phyloP scores from a whole-genome alignment of 179 eudicot species.

The Corrigiola litoralis region DNA sequence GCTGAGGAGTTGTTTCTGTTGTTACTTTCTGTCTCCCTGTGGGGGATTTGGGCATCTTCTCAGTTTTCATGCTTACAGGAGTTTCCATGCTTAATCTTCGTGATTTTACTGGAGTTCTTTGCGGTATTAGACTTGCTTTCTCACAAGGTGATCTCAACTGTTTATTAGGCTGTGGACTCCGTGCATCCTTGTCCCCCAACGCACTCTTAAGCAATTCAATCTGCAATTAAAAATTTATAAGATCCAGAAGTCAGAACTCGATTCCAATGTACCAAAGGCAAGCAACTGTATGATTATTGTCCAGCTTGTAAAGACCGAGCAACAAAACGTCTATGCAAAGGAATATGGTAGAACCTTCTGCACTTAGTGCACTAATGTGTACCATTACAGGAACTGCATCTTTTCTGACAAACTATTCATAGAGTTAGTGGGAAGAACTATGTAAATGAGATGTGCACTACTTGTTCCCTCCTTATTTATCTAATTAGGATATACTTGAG shows the following conservation, averaged over 20 bases:
- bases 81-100: conserved; percentile 33
- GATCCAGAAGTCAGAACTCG: background rate
- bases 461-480: no score
- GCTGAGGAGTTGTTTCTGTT: conserved; percentile 36
- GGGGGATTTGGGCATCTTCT: conserved; percentile 27
- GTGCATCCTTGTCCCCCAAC: conserved; percentile 39
- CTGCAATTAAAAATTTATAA: conserved; percentile 31
- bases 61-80: conserved; percentile 15
- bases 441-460: no score
- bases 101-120: conserved; percentile 28
- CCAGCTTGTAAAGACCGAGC: no score
- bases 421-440: no score
- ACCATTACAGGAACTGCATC: no score
- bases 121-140: conserved; percentile 21
- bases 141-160: conserved; percentile 34
- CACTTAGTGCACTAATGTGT: no score
- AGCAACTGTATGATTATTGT: no score
- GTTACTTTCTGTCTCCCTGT: conserved; percentile 21
- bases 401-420: no score
- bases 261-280: no score
- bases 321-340: no score
- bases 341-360: no score
- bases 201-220: conserved; percentile 65
- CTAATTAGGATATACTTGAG: no score
- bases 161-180: conserved; percentile 26